Evolutionary conservation across 2,329 filamentous ascomycete species (phyloP).

Genomic region (Phyllosticta citriasiana): DNA sequence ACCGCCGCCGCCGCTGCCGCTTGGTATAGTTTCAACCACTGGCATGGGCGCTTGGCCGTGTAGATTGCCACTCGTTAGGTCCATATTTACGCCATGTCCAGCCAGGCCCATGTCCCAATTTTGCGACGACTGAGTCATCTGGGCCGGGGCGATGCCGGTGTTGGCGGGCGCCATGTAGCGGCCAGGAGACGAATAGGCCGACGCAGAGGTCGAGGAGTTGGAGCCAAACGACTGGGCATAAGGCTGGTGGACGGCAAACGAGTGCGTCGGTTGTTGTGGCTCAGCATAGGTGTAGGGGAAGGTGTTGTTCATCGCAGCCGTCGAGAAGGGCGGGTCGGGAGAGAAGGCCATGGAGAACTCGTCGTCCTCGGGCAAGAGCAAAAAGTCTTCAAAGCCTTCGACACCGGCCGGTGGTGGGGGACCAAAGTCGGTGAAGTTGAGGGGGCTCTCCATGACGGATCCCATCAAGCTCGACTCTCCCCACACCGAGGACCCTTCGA

Average conservation of each 20-base stretch:
- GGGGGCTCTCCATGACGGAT: neutral
- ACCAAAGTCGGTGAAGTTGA: slow-evolving; percentile 7
- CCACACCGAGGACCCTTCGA: neutral
- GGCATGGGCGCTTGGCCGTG: neutral
- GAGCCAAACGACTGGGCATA: neutral
- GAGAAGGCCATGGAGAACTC: slow-evolving; percentile 4
- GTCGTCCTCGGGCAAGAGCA: slow-evolving; percentile 6
- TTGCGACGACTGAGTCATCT: neutral
- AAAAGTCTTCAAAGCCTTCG: slow-evolving; percentile 6
- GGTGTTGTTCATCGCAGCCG: neutral
- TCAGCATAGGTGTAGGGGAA: neutral
- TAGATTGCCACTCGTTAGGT: neutral
- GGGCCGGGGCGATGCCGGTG: neutral
- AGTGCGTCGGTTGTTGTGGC: neutral
- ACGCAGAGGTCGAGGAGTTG: neutral
- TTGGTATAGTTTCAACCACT: neutral
- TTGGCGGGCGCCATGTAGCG: neutral
- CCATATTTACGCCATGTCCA: neutral
- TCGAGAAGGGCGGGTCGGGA: slow-evolving; percentile 5
- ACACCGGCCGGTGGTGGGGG: neutral
- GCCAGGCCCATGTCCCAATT: neutral
- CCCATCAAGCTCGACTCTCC: slow-evolving; percentile 1
- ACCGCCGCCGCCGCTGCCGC: neutral
- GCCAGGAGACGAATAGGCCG: neutral
- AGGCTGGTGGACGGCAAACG: neutral